Conservation (phyloP, 345 rosid species). For the Eucalyptus decipiens region DNA sequence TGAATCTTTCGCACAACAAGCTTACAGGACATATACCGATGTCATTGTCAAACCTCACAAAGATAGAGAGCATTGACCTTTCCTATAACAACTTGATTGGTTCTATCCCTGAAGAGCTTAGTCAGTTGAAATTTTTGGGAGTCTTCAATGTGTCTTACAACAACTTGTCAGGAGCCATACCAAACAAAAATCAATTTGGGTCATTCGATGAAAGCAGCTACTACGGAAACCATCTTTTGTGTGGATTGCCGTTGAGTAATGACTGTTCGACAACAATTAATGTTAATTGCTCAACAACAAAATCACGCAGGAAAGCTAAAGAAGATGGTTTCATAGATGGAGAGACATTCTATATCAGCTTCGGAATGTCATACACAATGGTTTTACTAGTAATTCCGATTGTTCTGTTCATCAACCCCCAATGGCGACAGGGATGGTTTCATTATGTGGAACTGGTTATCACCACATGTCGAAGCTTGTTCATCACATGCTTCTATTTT, state of each 20-base stretch:
- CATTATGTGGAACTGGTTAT: background rate
- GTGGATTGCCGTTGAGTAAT: background rate
- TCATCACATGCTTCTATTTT: background rate
- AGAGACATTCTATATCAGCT: background rate
- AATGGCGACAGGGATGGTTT: background rate
- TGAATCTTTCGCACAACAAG: background rate
- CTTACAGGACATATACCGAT: background rate
- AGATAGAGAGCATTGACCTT: background rate
- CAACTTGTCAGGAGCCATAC: background rate
- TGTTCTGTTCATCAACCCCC: background rate
- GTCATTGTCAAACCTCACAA: background rate
- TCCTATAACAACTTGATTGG: background rate
- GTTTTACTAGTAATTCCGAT: background rate
- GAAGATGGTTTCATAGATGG: background rate
- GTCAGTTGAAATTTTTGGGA: rapidly evolving
- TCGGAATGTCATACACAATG: background rate
- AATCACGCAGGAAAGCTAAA: background rate
- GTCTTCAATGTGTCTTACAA: background rate
- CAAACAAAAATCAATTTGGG: background rate
- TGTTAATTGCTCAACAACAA: background rate
- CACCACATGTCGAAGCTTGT: background rate
- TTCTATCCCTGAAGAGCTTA: background rate
- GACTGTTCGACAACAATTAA: background rate
- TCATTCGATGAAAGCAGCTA: rapidly evolving
- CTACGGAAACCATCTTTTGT: background rate